Base-by-base conservation (phyloP, 768 basidiomycete genomes). In the Tylopilus felleus region DNA sequence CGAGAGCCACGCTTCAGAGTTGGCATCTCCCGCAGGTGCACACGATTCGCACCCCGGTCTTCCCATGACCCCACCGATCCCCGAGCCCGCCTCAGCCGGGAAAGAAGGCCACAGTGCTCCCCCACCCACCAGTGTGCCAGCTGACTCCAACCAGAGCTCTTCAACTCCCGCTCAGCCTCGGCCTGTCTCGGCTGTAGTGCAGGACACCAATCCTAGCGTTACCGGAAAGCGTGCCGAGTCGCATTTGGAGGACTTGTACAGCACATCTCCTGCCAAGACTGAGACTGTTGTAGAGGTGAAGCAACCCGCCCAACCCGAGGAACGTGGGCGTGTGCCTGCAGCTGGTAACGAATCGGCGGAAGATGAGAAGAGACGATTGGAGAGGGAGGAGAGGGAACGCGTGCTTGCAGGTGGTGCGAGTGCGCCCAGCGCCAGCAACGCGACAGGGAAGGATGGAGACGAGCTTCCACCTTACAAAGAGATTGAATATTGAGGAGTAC, bases 1-100 rank as follows among this genome's bases (percentile, higher is more conserved):
- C 19, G 88, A 86, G 70, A 92, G 84, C 36, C 91, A 93, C 62
- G 88, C 86, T 0, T 76, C 72, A 33, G 91, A 93, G 71, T 83
- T 90, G 48, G 71, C 71, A 46, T 65, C 76, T 13, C 65, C 67
- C 0, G 58, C 65, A 22, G 52, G 59, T 6, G 62, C 58, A 25
- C 56, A 62, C 23, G 47, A 60, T 35, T 60, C 57, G 44, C 71
- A 74, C 52, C 71, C 74, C 19, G 67, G 67, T 43, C 64, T 77
- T n/a, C 71, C 78, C 3, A 22, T 77, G 38, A 75, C 79, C 1
- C 76, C 82, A 12, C 79, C 78, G 0, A 63, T 74, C 2, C 62
- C 57, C 3, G 64, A 63, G 16, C 59, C 59, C 16, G 43, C 41
- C 36, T 40, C 58, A 8, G 25, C 45, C 12, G 56, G 44, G 39